Conservation (phyloP, 208 protist species). For the Phytomonas francai region DNA sequence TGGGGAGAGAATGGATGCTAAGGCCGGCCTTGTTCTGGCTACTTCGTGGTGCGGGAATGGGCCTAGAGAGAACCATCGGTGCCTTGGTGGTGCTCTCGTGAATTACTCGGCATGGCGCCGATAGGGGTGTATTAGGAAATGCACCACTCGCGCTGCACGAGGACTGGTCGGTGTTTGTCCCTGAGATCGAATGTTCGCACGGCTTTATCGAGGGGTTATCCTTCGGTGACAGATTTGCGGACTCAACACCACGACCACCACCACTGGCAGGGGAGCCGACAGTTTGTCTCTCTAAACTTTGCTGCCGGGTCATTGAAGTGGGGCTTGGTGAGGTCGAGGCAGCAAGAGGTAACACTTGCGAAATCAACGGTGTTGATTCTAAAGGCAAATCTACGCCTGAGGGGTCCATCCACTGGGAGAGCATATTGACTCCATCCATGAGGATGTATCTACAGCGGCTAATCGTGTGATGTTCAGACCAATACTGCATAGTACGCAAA, state of each 20-base stretch:
- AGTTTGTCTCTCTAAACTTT: not conserved
- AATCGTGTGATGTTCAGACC: slow-evolving; percentile 47
- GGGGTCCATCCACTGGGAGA: slow-evolving; percentile 7
- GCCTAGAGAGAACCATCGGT: slow-evolving; percentile 31
- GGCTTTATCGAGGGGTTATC: too few species aligned
- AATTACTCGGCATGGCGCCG: too few species aligned
- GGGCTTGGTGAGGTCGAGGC: not conserved
- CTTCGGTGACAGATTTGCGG: too few species aligned
- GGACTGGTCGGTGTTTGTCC: too few species aligned
- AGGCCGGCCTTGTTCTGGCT: too few species aligned
- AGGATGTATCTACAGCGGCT: slow-evolving; percentile 62
- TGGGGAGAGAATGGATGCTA: too few species aligned
- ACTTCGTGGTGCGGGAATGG: slow-evolving; percentile 42
- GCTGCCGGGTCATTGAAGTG: not conserved
- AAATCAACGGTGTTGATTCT: too few species aligned
- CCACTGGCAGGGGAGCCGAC: too few species aligned
- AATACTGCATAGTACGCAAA: slow-evolving; percentile 47
- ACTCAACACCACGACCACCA: too few species aligned
- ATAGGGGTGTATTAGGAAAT: too few species aligned
- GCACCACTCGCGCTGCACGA: too few species aligned
- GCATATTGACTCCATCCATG: slow-evolving; percentile 39
- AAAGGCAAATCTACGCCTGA: not conserved
- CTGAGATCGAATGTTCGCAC: too few species aligned
- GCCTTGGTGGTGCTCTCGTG: slow-evolving; percentile 1
- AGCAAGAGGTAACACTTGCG: not conserved